These are phyloP conservation scores for Umbellularia californica DNA, from an alignment of 164 flowering plant species.

Conservation along the genomic window DNA sequence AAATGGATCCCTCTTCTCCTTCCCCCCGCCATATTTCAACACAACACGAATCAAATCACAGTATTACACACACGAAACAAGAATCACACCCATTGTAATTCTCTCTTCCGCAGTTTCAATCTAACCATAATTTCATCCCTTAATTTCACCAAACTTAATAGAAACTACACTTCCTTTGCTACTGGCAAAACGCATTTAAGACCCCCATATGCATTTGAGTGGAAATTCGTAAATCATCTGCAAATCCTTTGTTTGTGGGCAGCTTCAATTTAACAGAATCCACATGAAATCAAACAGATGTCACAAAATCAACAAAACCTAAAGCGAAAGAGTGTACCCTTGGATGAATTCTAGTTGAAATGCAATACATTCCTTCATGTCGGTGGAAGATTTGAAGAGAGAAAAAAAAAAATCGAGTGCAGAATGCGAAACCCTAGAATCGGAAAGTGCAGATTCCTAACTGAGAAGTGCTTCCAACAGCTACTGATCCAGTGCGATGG, in stretches of 20 bases:
- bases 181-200: too few species aligned
- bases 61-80: not conserved
- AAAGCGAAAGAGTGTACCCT: too few species aligned
- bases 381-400: not conserved
- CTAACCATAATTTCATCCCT: not conserved
- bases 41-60: not conserved
- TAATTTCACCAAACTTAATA: not conserved
- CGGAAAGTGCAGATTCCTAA: not conserved
- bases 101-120: not conserved
- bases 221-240: too few species aligned
- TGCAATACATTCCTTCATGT: not conserved
- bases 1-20: conserved; percentile 37
- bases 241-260: too few species aligned
- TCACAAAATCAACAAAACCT: too few species aligned
- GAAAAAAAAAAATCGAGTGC: not conserved
- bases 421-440: not conserved
- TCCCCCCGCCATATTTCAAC: conserved; percentile 29
- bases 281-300: too few species aligned
- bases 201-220: too few species aligned
- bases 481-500: not conserved
- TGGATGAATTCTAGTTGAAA: too few species aligned
- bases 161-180: too few species aligned
- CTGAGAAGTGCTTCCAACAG: not conserved
- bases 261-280: too few species aligned
- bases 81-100: not conserved